Base-by-base conservation (phyloP, 2,329 filamentous ascomycete species). In the Emericellopsis cladophorae region DNA sequence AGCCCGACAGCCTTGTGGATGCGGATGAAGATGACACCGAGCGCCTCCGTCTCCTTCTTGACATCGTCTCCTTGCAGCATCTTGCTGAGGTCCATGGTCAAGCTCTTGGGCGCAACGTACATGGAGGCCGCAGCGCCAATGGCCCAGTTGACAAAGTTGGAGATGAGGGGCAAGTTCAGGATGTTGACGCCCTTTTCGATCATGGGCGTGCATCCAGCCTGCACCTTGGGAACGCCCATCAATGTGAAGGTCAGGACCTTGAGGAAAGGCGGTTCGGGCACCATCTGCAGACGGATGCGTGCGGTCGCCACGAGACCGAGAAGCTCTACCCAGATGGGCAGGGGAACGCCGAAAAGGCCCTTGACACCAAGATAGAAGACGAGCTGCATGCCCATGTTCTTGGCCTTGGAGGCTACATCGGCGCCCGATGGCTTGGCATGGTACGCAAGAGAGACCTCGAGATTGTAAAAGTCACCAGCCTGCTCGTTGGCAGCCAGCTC, bases 371-470 rank as follows among this genome's bases (percentile, higher is more conserved):
- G 73, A 48, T 95, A 96, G 58, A 98, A 96, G 8, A 95, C 77
- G 12, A 96, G 64, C 52, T 93, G 84, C 87, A 95, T 95, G 53
- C 94, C 89, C 86, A 95, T 95, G 57, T 95, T 96, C 49, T 83
- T 77, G 6, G 88, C 87, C 60, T 89, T 92, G 36, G 84, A 82
- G 3, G 84, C 82, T 12, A 87, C 72, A 37, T 80, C 75, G 43
- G 69, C 68, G 5, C 76, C 72, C 3, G 76, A 81, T 11, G 88
- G 88, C 55, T 81, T 79, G 9, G 90, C 86, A 54, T 95, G 88
- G 57, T 95, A 95, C 1, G 89, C 89, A 52, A 95, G 81, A 0
- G 87, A 86, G 22, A 85, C 81, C 58, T 95, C 89, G 38, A 95
- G 69, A 52, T 95, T 95, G 67, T 95, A 95, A 55, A 84, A 94